phyloP scores from a whole-genome alignment of 805 yeast genomes.

The Sugiyamaella smithiae region DNA sequence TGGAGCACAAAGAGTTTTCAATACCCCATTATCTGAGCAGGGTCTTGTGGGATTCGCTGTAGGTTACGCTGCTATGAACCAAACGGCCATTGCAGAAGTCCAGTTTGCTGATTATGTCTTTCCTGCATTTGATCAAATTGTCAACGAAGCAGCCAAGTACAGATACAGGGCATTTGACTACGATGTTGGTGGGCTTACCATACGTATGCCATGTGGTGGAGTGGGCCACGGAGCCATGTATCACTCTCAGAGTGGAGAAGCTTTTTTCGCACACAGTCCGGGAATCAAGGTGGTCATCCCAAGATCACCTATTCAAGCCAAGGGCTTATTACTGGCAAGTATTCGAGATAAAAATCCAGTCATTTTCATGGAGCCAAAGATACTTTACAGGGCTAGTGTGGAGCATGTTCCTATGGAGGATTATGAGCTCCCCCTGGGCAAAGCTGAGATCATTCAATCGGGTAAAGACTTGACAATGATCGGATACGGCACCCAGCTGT shows the following conservation, averaged over 20 bases:
- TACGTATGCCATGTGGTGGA: conserved; percentile 96
- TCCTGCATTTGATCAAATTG: conserved; percentile 94
- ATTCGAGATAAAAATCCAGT: conserved; percentile 96
- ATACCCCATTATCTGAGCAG: conserved; percentile 94
- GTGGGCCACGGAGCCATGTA: conserved; percentile 98
- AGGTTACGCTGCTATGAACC: conserved; percentile 84
- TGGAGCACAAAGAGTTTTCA: conserved; percentile 82
- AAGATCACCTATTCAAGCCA: conserved; percentile 84
- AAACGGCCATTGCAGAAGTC: conserved; percentile 89
- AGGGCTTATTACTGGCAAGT: conserved; percentile 86
- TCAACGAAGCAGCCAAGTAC: conserved; percentile 94
- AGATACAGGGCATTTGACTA: conserved; percentile 89
- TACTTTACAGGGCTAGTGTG: conserved; percentile 78
- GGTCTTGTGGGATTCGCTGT: conserved; percentile 87
- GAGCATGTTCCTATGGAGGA: conserved; percentile 83
- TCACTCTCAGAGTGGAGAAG: conserved; percentile 91
- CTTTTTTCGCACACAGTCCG: conserved; percentile 93
- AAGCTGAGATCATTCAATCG: conserved; percentile 80
- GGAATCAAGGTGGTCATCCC: conserved; percentile 92
- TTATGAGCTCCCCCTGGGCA: conserved; percentile 79
- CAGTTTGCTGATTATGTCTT: conserved; percentile 96
- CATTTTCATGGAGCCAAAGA: conserved; percentile 86
- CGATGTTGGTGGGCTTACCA: conserved; percentile 88
- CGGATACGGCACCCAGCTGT: conserved; percentile 81
- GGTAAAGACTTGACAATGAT: conserved; percentile 82